phyloP scores from a whole-genome alignment of 306 rosid genomes.

The Gynostemma pentaphyllum region DNA sequence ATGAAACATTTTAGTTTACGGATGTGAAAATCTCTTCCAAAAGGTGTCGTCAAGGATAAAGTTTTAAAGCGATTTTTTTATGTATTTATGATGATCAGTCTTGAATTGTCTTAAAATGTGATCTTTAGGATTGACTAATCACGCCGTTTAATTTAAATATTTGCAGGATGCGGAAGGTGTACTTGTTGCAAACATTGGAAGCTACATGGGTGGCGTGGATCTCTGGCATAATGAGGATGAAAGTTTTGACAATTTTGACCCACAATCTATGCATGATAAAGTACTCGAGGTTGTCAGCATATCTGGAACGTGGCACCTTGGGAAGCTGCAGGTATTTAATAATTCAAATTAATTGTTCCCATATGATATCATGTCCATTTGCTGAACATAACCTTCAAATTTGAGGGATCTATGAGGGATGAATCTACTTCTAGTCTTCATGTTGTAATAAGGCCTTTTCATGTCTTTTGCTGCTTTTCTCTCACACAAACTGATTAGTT shows the following conservation, averaged over 20 bases:
- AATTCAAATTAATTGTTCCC: background rate
- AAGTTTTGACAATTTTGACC: conserved; percentile 78
- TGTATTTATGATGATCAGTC: background rate
- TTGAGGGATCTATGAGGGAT: background rate
- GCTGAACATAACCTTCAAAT: background rate
- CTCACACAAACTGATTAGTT: background rate
- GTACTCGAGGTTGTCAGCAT: conserved; percentile 93
- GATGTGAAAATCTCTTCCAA: conserved; percentile 1
- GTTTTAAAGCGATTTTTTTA: too few relatives aligned
- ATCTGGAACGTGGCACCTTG: conserved; percentile 99
- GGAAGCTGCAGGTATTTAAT: conserved; percentile 78
- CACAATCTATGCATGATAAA: conserved; percentile 98
- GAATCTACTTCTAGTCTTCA: conserved; percentile 1
- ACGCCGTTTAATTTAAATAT: background rate
- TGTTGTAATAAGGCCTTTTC: background rate
- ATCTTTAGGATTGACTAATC: background rate
- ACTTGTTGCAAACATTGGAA: conserved; percentile 97
- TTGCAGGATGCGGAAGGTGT: conserved; percentile 97
- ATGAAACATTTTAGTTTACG: background rate
- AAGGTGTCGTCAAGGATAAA: background rate
- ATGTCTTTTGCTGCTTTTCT: background rate
- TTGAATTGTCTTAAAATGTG: background rate
- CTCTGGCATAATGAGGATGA: conserved; percentile 99
- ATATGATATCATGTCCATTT: background rate
- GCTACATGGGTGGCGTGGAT: conserved; percentile 99